phyloP scores from a whole-genome alignment of 805 yeast species.

The Yamadazyma ubonensis region DNA sequence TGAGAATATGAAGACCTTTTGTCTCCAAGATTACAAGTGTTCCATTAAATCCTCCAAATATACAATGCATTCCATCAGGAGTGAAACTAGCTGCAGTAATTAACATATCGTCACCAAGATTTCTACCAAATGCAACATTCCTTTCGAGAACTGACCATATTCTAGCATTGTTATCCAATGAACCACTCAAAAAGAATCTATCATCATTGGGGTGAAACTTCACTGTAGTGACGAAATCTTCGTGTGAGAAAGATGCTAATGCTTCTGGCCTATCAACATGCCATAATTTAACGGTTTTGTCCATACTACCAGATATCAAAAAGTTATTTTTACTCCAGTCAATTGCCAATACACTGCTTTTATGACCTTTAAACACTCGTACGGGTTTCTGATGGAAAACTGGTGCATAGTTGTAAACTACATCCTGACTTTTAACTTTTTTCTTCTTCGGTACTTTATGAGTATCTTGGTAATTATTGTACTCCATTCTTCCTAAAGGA shows the following conservation, averaged over 20 bases:
- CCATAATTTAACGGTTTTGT: slow-evolving; percentile 81
- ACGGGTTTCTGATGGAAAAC: slow-evolving; percentile 71
- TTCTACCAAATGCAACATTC: slow-evolving; percentile 50
- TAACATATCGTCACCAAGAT: slow-evolving; percentile 59
- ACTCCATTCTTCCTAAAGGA: slow-evolving; percentile 62
- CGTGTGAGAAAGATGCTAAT: slow-evolving; percentile 63
- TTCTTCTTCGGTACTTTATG: slow-evolving; percentile 9
- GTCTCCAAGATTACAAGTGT: slow-evolving; percentile 60
- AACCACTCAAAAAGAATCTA: slow-evolving; percentile 79
- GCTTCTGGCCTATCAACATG: slow-evolving; percentile 68
- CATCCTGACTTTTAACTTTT: slow-evolving; percentile 16
- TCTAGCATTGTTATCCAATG: slow-evolving; percentile 70
- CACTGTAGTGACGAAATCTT: slow-evolving; percentile 81
- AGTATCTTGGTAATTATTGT: slow-evolving; percentile 22
- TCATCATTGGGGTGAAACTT: slow-evolving; percentile 85
- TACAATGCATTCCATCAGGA: slow-evolving; percentile 57
- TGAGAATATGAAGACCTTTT: slow-evolving; percentile 51
- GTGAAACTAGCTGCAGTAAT: slow-evolving; percentile 76
- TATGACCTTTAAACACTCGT: slow-evolving; percentile 63
- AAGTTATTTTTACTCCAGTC: slow-evolving; percentile 91
- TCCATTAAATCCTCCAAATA: slow-evolving; percentile 82
- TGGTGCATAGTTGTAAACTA: slow-evolving; percentile 56
- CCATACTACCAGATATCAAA: slow-evolving; percentile 78
- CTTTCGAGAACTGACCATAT: slow-evolving; percentile 85
- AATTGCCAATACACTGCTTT: slow-evolving; percentile 65